Evolutionary conservation across 257 asterid genomes (phyloP), one percentile per base, ranked within the genome.

Genomic region (Scutellaria galericulata): DNA sequence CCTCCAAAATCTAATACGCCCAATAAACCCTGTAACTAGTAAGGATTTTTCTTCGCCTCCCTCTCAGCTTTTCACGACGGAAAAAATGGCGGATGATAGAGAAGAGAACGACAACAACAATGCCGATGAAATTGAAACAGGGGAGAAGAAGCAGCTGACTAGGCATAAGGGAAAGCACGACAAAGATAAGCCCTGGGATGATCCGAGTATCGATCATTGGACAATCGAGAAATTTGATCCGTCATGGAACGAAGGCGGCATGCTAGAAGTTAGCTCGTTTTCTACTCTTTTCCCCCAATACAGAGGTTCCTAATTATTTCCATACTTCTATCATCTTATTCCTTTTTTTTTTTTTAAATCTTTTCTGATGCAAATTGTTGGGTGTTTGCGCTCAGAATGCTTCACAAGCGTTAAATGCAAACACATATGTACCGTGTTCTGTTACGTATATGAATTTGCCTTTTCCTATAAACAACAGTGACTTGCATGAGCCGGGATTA

Each of bases 241-340:
- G 9, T 82, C 91, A 1, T 87, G 93, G 96, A 89, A 89, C 37
- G 87, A 78, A 15, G 31, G 77, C 40, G 96, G 93, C 53, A 71
- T 89, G 93, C 81, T 87, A 37, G 96, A 85, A 81, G 89, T 81
- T 53, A 85, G 87, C 84, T 75, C 89, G 3, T 90, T 90, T 68
- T 90, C 96, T 45, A 90, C 96, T 24, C 94, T 90, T 27, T 90
- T 90, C 78, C 96, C 94, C 51, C 86, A 79, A 52, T 82, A 82
- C 79, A 70, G 84, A 82, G 86, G 86, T 82, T 47, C 60, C 11
- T 14, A 45, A 8, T 2, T 47, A 6, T 55, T 66, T 31, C 50
- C 31, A 0, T 54, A 31, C 22, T n/a, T 41, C 35, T 13, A 2
- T 11, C 4, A 42, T 2, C 7, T 39, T 3, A 5, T 8, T 63